These are phyloP conservation scores for Trichoderma sp. DNA, from an alignment of 2,329 filamentous ascomycete genomes.

Conservation along the genomic window DNA sequence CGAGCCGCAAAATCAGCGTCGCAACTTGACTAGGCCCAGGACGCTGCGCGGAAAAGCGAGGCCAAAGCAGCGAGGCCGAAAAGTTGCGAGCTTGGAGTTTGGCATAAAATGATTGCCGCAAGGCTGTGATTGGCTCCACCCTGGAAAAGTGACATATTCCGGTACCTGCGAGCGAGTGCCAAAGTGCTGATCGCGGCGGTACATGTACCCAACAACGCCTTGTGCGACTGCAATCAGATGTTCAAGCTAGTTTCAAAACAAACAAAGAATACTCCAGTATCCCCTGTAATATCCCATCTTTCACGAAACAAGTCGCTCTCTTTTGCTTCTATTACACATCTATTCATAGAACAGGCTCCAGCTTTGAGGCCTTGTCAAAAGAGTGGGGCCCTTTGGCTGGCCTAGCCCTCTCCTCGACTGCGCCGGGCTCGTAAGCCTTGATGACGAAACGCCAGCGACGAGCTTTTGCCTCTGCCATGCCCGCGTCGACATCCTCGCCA, in stretches of 20 bases:
- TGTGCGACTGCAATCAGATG: background rate
- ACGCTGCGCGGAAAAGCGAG: background rate
- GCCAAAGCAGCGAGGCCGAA: background rate
- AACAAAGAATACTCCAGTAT: background rate
- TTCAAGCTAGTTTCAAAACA: background rate
- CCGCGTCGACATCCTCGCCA: background rate
- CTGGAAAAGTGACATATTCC: background rate
- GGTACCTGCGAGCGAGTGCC: background rate
- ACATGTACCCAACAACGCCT: background rate
- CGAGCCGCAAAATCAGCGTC: background rate
- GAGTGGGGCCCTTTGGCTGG: background rate
- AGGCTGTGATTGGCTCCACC: conserved; percentile 25
- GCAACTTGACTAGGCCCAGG: background rate
- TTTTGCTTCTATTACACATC: background rate
- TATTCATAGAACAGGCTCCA: background rate
- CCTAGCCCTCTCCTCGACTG: conserved; percentile 19
- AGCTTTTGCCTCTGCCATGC: conserved; percentile 13
- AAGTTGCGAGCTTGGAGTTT: conserved; percentile 10
- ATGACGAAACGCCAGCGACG: conserved; percentile 24
- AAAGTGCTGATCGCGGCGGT: background rate
- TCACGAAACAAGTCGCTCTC: background rate
- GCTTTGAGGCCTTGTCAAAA: conserved; percentile 19
- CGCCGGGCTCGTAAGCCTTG: conserved; percentile 25
- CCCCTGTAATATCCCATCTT: background rate
- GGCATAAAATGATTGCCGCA: conserved; percentile 27